Conservation (phyloP, 352 stramenopile genomes). For the Nothophytophthora sp. region DNA sequence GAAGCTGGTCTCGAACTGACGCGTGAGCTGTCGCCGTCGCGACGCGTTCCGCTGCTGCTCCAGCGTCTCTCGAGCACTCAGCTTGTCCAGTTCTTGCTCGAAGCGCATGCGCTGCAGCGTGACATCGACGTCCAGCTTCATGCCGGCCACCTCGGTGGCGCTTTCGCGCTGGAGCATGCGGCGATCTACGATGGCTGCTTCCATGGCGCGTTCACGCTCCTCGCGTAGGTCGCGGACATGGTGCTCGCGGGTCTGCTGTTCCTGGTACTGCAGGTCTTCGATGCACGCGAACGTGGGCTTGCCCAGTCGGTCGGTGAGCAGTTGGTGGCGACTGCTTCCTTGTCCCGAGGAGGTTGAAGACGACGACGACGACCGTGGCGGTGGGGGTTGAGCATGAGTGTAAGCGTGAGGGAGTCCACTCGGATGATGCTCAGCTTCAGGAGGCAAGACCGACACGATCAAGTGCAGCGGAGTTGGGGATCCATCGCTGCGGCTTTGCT, state of each 20-base stretch:
- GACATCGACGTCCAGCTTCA: slow-evolving; percentile 68
- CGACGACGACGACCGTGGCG: slow-evolving; percentile 1
- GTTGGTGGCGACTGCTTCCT: slow-evolving; percentile 53
- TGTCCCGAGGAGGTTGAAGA: neutral
- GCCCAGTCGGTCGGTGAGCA: slow-evolving; percentile 53
- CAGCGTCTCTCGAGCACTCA: slow-evolving; percentile 39
- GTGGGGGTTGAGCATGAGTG: slow-evolving; percentile 2
- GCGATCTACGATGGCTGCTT: slow-evolving; percentile 69
- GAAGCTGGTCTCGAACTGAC: slow-evolving; percentile 54
- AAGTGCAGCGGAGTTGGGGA: slow-evolving; percentile 22
- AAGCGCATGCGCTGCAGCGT: slow-evolving; percentile 71
- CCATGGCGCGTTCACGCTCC: slow-evolving; percentile 61
- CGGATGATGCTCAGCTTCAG: slow-evolving; percentile 13
- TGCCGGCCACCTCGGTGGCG: slow-evolving; percentile 49
- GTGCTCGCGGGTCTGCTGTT: slow-evolving; percentile 46
- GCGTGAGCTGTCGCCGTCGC: slow-evolving; percentile 44
- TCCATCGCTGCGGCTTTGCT: neutral
- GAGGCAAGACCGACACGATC: slow-evolving; percentile 14
- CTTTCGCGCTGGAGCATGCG: slow-evolving; percentile 66
- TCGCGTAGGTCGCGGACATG: slow-evolving; percentile 61
- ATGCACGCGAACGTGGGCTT: slow-evolving; percentile 29
- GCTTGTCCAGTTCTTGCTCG: slow-evolving; percentile 47
- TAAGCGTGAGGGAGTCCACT: slow-evolving; percentile 1
- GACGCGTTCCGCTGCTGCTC: slow-evolving; percentile 51
- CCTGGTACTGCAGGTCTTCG: slow-evolving; percentile 35